Conservation (phyloP, 305 asterid species). For the Rubia balearica region DNA sequence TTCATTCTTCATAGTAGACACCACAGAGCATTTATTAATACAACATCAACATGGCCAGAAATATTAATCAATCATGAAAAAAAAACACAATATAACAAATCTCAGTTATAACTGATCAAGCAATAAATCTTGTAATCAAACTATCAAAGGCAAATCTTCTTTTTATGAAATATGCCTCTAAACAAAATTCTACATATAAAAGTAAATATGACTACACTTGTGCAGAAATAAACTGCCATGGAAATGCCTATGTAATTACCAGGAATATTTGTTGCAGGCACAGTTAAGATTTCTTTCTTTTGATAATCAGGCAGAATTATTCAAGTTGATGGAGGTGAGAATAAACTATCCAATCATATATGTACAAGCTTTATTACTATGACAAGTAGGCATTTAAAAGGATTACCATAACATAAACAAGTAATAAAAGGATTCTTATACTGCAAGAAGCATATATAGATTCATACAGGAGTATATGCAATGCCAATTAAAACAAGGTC, state of each 20-base stretch:
- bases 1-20: constrained; percentile 17
- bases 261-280: background rate
- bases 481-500: constrained; percentile 32
- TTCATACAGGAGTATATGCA: constrained; percentile 31
- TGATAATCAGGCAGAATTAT: background rate
- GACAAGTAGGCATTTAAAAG: constrained; percentile 13
- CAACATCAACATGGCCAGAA: background rate
- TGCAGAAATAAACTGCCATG: background rate
- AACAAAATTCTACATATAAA: background rate
- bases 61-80: background rate
- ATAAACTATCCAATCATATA: constrained; percentile 1
- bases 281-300: constrained; percentile 3
- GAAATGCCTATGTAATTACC: background rate
- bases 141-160: background rate
- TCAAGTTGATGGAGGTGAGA: background rate
- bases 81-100: background rate
- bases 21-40: background rate
- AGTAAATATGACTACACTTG: background rate
- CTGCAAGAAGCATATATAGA: constrained; percentile 23
- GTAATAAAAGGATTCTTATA: constrained; percentile 19
- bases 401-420: constrained; percentile 15
- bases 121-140: background rate
- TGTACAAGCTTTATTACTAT: background rate
- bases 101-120: background rate
- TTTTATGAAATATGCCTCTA: background rate